Evolutionary conservation across 768 basidiomycete genomes (phyloP), one percentile per base, ranked within the genome.

Genomic region (Favolaschia claudopus): DNA sequence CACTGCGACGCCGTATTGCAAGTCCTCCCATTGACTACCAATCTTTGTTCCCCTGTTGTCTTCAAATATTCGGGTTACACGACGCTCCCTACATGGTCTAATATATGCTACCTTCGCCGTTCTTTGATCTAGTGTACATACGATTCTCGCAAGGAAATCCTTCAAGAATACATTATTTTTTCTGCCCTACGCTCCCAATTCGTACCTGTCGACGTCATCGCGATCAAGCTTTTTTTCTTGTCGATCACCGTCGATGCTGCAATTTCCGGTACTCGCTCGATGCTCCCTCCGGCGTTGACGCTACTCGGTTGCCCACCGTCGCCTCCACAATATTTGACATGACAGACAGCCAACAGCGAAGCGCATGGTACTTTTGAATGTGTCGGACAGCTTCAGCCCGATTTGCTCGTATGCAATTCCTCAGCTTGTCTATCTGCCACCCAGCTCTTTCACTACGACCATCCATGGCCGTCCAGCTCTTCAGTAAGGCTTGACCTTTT

Each of bases 401-500:
- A 57, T 58, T 62, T 54, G 39, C 47, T 42, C 45, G 19, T 25
- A 48, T 36, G 24, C 14, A 31, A 24, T 24, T 43, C 7, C 25
- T 14, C n/a, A 27, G 12, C 33, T 55, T 27, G 27, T 47, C n/a
- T 56, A 22, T 34, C 25, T 7, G 19, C 46, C 13, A 33, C 33
- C 25, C 14, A 5, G 29, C 22, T 48, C n/a, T 14, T 48, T 48
- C 31, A 14, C 31, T 48, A 9, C 46, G 31, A 13, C 15, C 47
- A 9, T 33, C 31, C 55, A 63, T 63, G 62, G 15, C 57, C 3
- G 19, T 63, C 36, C 62, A 59, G 43, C 62, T 55, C 33, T 59
- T 63, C 52, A 59, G 62, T 63, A 38, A 48, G 57, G 54, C 19
- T 8, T n/a, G 24, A 4, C 19, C 13, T 8, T 32, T 9, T 7